phyloP scores from a whole-genome alignment of 441 rosid species.

The Viola pubescens region DNA sequence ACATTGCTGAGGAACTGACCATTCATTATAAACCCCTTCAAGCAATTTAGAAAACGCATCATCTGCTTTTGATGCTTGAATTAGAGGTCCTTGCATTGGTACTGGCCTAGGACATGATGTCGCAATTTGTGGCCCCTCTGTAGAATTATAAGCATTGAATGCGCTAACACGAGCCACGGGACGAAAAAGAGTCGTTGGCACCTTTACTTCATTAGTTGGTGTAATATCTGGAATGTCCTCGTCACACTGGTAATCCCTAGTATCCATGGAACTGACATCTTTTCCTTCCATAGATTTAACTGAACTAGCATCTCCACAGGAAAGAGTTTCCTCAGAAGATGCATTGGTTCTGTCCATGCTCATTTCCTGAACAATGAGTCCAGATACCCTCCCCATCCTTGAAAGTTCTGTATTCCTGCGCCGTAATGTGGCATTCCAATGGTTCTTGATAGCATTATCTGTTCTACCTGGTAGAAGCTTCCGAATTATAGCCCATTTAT shows the following conservation, averaged over 20 bases:
- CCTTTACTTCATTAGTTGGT: slow-evolving; percentile 31
- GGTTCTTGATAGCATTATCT: slow-evolving; percentile 65
- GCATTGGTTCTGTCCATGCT: slow-evolving; percentile 46
- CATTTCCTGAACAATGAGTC: slow-evolving; percentile 31
- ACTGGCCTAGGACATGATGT: slow-evolving; percentile 25
- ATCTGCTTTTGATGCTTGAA: slow-evolving; percentile 42
- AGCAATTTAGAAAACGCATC: slow-evolving; percentile 45
- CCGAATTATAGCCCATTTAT: slow-evolving; percentile 68
- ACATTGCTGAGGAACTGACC: slow-evolving; percentile 57
- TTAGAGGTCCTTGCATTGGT: slow-evolving; percentile 27
- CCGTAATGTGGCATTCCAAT: slow-evolving; percentile 59
- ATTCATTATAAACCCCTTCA: slow-evolving; percentile 47
- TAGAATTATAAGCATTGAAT: slow-evolving; percentile 35
- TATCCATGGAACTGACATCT: slow-evolving; percentile 42
- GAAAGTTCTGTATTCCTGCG: slow-evolving; percentile 34
- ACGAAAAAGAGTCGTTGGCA: slow-evolving; percentile 49
- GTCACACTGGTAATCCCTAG: slow-evolving; percentile 30
- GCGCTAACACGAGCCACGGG: slow-evolving; percentile 66
- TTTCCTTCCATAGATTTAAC: slow-evolving; percentile 47
- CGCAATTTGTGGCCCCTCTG: slow-evolving; percentile 33
- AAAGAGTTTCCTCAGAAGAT: slow-evolving; percentile 68
- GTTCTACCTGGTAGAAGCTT: slow-evolving; percentile 59
- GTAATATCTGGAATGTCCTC: slow-evolving; percentile 27
- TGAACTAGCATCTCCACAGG: slow-evolving; percentile 57
- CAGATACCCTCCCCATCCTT: slow-evolving; percentile 23